Base-by-base conservation (phyloP, 768 basidiomycete species). In the Rhizopogon roseolus region DNA sequence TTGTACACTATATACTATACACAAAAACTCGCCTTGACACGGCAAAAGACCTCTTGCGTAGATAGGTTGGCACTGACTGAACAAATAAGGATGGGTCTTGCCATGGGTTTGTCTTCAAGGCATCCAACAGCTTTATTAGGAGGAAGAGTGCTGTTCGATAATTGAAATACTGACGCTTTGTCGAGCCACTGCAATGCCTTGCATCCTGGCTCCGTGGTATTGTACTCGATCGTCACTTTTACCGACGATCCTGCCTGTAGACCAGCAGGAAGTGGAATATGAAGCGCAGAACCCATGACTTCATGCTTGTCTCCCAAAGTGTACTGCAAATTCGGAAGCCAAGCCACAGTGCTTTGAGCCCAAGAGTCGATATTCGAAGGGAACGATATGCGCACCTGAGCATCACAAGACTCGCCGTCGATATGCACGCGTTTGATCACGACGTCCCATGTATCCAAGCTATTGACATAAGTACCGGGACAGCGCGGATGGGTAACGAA, bases 21-120 rank as follows among this genome's bases (percentile, higher is more conserved):
- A 41, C 25, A 22, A 41, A 37, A 43, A 48, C 37, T 29, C 40
- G 82, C 88, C 88, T 79, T 95, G 93, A 54, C 92, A 63, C 2
- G 93, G 94, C 0, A 81, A 79, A 40, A 96, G 69, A 3, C 85
- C 79, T 28, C 94, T 82, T 2, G 89, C 89, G 64, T 95, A 87
- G 60, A 94, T 96, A 3, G 95, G 91, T 59, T 97, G 93, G 62
- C 88, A 91, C 62, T 97, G 95, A 55, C 90, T 93, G 74, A 94
- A 98, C 14, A 98, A 69, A 70, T 88, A 97, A 0, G 91, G 86
- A 65, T 89, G 88, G 17, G 74, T 72, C 59, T 92, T 92, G 7
- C 92, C 92, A 55, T 90, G 89, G 0, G 93, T 97, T 70, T 93
- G 86, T 54, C 90, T 90, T 49, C 32, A 38, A 28, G 45, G 27